Base-by-base conservation (phyloP, 2,329 filamentous ascomycete genomes). In the Talaromyces verruculosus region DNA sequence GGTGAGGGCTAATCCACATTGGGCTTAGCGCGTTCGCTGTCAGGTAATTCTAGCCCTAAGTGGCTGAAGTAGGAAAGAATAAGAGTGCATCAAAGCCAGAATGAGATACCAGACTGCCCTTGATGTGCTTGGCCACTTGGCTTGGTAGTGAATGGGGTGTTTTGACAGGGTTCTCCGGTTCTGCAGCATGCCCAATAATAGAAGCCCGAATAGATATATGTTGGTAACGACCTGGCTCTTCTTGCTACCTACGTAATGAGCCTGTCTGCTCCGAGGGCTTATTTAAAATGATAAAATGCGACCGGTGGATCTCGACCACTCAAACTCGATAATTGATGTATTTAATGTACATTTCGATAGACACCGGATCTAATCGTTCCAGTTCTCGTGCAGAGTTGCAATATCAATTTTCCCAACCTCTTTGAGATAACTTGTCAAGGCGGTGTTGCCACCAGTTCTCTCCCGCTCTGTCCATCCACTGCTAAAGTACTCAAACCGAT, bases 401-500 rank as follows among this genome's bases (percentile, higher is more conserved):
- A 65, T 37, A 35, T 65, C 64, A 35, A 65, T 28, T 28, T 25
- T 45, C 8, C 64, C 64, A 8, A 62, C 64, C 43, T 62, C 47
- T 30, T 57, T 65, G 17, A 62, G 33, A 43, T 65, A 65, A 17
- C 57, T 65, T n/a, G 57, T 65, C 45, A 65, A 25, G 2, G 30
- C 19, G 22, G 10, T 17, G 0, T 47, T 33, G 17, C 45, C 64
- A 4, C 64, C 64, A 30, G n/a, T 30, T 45, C 39, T 61, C 47
- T 62, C 64, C 15, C 64, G 43, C 47, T 65, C 64, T 1, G 64
- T 65, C 19, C 33, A 65, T 28, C 64, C 58, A 35, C 62, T 65
- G 8, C 64, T 58, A 55, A 65, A 62, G 19, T 65, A 65, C 30
- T 61, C 64, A n/a, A 62, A 65, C 13, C 58, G 41, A 39, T 65